Evolutionary conservation across 2,329 filamentous ascomycete genomes (phyloP).

Genomic region (Cytospora piceicola): DNA sequence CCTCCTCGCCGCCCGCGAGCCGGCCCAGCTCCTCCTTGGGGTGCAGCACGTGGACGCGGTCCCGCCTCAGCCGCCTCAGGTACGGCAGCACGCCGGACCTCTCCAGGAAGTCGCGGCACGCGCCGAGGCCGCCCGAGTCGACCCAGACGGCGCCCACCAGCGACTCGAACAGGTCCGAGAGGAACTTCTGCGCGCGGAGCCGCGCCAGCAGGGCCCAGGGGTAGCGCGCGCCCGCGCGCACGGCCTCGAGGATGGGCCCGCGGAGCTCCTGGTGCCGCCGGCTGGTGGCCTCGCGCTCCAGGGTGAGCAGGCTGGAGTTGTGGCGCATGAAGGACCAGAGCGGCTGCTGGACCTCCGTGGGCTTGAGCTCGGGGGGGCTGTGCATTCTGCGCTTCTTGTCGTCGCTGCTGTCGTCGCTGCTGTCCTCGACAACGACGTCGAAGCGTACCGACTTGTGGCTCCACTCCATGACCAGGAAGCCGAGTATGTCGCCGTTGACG

Average conservation of each 20-base stretch:
- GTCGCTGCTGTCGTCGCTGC: neutral
- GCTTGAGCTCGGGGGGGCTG: slow-evolving; percentile 18
- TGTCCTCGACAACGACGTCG: slow-evolving; percentile 26
- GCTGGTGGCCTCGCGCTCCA: slow-evolving; percentile 49
- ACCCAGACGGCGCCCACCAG: slow-evolving; percentile 83
- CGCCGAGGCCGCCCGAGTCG: slow-evolving; percentile 68
- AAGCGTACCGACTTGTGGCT: slow-evolving; percentile 40
- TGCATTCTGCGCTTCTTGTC: slow-evolving; percentile 34
- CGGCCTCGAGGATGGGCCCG: slow-evolving; percentile 50
- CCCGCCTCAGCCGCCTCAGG: slow-evolving; percentile 64
- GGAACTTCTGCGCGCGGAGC: slow-evolving; percentile 73
- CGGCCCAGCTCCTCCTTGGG: slow-evolving; percentile 72
- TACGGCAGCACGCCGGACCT: slow-evolving; percentile 67
- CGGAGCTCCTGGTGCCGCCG: slow-evolving; percentile 54
- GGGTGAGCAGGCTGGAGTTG: slow-evolving; percentile 50
- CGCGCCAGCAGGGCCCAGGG: slow-evolving; percentile 76
- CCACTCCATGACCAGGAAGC: slow-evolving; percentile 72
- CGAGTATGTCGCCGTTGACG: slow-evolving; percentile 80
- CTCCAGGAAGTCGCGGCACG: slow-evolving; percentile 64
- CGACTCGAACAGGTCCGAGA: slow-evolving; percentile 82
- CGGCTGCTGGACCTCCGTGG: slow-evolving; percentile 38
- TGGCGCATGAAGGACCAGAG: slow-evolving; percentile 75
- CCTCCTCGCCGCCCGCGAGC: slow-evolving; percentile 54
- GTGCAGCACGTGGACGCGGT: slow-evolving; percentile 59
- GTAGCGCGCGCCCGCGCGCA: slow-evolving; percentile 59